Evolutionary conservation across 192 early-diverging fungal species (phyloP).

Genomic region (Backusella macrospora): DNA sequence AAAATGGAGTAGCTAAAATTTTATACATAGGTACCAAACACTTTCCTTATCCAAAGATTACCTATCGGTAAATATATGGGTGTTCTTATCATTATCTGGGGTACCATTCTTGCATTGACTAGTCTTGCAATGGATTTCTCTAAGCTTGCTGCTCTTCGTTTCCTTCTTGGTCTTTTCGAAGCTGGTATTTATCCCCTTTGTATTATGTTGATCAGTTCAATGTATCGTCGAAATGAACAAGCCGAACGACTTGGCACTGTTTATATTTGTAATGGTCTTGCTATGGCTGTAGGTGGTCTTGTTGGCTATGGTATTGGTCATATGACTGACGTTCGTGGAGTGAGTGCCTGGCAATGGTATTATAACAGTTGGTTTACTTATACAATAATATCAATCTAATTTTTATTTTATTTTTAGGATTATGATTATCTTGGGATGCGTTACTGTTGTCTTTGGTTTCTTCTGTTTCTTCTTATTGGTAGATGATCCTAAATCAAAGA

Average conservation of each 20-base stretch:
- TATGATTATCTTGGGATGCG: conserved; percentile 39
- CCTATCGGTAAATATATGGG: conserved; percentile 31
- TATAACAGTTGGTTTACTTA: not conserved
- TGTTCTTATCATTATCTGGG: conserved; percentile 34
- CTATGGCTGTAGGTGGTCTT: conserved; percentile 38
- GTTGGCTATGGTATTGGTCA: conserved; percentile 40
- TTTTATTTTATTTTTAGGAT: conserved; percentile 16
- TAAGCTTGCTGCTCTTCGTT: conserved; percentile 39
- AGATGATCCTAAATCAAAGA: conserved; percentile 31
- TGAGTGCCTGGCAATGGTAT: conserved; percentile 34
- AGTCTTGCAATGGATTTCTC: conserved; percentile 26
- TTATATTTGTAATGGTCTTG: conserved; percentile 35
- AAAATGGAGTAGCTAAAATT: too few relatives aligned
- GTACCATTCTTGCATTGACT: conserved; percentile 29
- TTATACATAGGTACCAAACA: conserved; percentile 18
- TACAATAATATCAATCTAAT: not conserved
- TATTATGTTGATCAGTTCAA: conserved; percentile 27
- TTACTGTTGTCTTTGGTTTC: conserved; percentile 29
- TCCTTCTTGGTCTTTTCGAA: conserved; percentile 38
- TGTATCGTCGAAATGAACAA: conserved; percentile 37
- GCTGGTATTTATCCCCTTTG: conserved; percentile 36
- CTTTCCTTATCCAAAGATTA: conserved; percentile 32
- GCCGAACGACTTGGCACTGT: conserved; percentile 26
- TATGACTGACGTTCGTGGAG: conserved; percentile 24
- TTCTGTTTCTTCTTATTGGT: conserved; percentile 34